Conservation (phyloP, 441 rosid species). For the Euphorbia schlechtendalii region DNA sequence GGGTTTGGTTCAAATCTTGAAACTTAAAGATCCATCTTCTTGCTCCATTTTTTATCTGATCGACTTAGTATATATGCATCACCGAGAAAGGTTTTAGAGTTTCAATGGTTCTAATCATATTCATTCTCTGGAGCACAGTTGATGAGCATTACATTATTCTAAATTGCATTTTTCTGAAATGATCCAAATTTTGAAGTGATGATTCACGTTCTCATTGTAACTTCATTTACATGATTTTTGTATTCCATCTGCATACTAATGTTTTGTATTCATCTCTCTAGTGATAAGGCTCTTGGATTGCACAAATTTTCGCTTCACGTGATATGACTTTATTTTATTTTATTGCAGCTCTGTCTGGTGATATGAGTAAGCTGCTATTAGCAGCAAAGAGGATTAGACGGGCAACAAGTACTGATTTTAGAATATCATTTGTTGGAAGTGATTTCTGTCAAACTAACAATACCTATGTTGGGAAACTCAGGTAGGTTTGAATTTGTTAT, state of each 20-base stretch:
- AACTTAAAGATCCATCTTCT: neutral
- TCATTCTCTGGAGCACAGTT: neutral
- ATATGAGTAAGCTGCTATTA: constrained; percentile 62
- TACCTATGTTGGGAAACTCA: constrained; percentile 61
- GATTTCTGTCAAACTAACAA: constrained; percentile 62
- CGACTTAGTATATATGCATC: neutral
- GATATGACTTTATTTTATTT: constrained; percentile 11
- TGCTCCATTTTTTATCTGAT: neutral
- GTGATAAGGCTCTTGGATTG: neutral
- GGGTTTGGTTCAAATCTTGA: neutral
- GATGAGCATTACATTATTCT: neutral
- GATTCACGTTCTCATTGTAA: neutral
- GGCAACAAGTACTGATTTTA: constrained; percentile 58
- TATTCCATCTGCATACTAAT: neutral
- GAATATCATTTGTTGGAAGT: constrained; percentile 52
- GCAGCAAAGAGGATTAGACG: constrained; percentile 77
- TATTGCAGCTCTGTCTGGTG: constrained; percentile 67
- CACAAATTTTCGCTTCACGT: neutral
- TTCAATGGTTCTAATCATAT: neutral
- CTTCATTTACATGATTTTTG: neutral
- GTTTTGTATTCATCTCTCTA: neutral
- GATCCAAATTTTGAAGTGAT: neutral
- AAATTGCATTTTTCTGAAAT: neutral
- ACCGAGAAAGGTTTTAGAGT: neutral
- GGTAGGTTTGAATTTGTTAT: constrained; percentile 31